Conservation (phyloP, 73 alveolate species). For the Symbiodinium natans region DNA sequence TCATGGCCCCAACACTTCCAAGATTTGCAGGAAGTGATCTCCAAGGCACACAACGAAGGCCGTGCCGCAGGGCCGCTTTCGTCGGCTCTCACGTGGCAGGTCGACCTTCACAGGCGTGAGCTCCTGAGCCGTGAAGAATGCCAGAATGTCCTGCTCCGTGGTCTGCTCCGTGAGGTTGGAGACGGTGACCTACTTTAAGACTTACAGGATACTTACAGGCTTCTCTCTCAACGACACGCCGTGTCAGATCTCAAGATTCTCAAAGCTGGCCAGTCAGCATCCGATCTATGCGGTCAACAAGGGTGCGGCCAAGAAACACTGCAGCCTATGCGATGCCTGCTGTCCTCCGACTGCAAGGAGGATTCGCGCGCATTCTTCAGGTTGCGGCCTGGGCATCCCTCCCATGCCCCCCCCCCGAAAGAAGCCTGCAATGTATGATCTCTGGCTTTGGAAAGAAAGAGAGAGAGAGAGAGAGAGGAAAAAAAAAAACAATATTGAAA, state of each 20-base stretch:
- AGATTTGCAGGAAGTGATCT: no score
- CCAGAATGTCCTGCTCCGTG: background rate
- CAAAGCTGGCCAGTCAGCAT: background rate
- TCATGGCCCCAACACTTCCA: no score
- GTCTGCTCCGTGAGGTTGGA: background rate
- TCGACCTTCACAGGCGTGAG: background rate
- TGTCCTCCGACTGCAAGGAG: background rate
- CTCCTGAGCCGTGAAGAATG: background rate
- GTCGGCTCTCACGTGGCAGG: constrained; percentile 62
- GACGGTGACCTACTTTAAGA: constrained; percentile 3
- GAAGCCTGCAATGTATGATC: no score
- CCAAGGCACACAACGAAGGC: constrained; percentile 37
- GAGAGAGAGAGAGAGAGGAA: no score
- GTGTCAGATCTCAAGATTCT: no score
- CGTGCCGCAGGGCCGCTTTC: constrained; percentile 61
- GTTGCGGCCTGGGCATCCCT: constrained; percentile 23
- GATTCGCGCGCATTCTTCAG: background rate
- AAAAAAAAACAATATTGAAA: no score
- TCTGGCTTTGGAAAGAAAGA: no score
- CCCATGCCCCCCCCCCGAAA: no score
- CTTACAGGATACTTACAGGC: background rate
- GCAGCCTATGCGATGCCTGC: background rate
- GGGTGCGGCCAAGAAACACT: background rate
- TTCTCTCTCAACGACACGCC: no score
- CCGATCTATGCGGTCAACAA: background rate